Base-by-base conservation (phyloP, 371 early-diverging fungal genomes). In the Rhizopus arrhizus region DNA sequence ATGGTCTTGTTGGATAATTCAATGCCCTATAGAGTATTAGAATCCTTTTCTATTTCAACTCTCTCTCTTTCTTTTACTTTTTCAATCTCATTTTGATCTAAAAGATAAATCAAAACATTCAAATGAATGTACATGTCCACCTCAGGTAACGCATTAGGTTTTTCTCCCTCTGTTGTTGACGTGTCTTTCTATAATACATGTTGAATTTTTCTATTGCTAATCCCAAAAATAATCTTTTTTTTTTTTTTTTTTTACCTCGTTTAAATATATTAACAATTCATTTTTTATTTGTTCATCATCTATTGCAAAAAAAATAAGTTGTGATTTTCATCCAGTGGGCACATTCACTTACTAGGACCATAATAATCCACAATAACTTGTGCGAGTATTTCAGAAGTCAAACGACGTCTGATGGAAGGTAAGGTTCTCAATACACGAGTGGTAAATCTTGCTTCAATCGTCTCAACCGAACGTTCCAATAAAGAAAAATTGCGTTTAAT, bases 371-470 rank as follows among this genome's bases (percentile, higher is more conserved):
- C 62, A 52, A 91, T 83, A 12, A 85, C 81, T 64, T 84, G 80
- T 40, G 77, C 77, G 36, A 97, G 78, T 32, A 87, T 77, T 15
- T 77, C 77, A n/a, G 83, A 74, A 42, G 85, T 89, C 46, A 96
- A 71, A 13, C 91, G 87, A 73, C 86, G 89, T 61, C 98, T 88
- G 56, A 95, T 74, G 1, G 89, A 80, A 35, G 91, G 86, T 22
- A 91, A 82, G 8, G 89, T 85, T 56, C 98, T 85, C 58, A 96
- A 65, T 6, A 91, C 97, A 55, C 98, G 89, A 12, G 92, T 89
- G 9, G 89, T 89, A 70, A 90, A 96, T 40, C 95, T 89, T 33
- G 90, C 69, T 73, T 97, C 98, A 46, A 91, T 77, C 3, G 90
- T 85, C 15, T 89, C 80, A 3, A 93, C 95, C 40, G 92, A 90